Evolutionary conservation across 2,329 filamentous ascomycete genomes (phyloP).

Genomic region (Sporothrix euskadiensis): DNA sequence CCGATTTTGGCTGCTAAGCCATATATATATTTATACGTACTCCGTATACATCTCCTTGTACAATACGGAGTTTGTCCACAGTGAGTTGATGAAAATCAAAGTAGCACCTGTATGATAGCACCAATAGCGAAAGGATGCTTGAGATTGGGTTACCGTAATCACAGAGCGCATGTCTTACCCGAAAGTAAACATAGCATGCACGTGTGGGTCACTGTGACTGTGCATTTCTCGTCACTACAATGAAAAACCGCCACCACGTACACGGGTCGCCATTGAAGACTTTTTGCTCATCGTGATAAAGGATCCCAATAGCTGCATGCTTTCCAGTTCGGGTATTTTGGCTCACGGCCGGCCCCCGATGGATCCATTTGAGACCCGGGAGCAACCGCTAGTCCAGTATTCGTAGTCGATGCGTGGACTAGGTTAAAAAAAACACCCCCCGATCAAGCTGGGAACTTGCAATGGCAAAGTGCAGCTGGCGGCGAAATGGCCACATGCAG

Average conservation of each 20-base stretch:
- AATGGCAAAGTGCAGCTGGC: background rate
- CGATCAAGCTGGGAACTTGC: background rate
- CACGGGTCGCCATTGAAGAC: background rate
- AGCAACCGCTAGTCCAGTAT: slow-evolving; percentile 21
- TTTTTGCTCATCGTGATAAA: background rate
- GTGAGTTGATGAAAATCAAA: background rate
- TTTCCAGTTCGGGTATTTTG: background rate
- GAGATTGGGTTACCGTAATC: background rate
- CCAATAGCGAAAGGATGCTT: background rate
- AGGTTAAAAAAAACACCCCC: background rate
- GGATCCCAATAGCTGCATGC: background rate
- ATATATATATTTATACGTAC: too few relatives aligned
- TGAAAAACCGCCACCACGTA: background rate
- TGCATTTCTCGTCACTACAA: background rate
- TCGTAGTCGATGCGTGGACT: background rate
- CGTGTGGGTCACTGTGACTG: background rate
- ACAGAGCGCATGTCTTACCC: background rate
- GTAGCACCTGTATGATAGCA: background rate
- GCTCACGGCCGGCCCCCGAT: background rate
- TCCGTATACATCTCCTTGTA: too few relatives aligned
- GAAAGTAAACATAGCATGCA: background rate
- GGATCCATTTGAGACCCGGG: background rate
- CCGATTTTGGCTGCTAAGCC: too few relatives aligned
- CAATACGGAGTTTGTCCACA: too few relatives aligned
- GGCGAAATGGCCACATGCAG: slow-evolving; percentile 2